Conservation (phyloP, 306 rosid species). For the Pterocarpus santalinus region DNA sequence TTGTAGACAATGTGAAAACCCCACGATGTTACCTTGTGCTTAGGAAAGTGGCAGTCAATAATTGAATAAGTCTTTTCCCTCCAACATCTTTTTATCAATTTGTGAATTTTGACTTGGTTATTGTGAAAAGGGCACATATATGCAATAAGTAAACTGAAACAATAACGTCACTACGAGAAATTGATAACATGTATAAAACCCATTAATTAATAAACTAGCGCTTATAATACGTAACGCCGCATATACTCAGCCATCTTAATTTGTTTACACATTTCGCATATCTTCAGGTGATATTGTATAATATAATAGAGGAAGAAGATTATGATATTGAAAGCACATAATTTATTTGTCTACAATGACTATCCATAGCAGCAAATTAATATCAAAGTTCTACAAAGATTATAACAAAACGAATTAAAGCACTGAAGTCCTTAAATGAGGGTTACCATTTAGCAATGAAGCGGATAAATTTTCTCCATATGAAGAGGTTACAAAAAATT, state of each 20-base stretch:
- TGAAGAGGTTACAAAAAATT: conserved; percentile 46
- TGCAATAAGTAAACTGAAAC: too few relatives aligned
- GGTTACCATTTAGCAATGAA: conserved; percentile 76
- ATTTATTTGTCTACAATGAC: not conserved
- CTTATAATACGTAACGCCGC: not conserved
- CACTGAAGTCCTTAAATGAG: conserved; percentile 39
- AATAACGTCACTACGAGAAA: not conserved
- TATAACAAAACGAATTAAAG: conserved; percentile 35
- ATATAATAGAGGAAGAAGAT: not conserved
- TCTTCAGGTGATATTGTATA: not conserved
- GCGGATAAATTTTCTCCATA: conserved; percentile 84
- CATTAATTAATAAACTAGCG: conserved; percentile 6
- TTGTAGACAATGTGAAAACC: conserved; percentile 10
- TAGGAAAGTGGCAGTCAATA: not conserved
- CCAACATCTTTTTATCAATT: not conserved
- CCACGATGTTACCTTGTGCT: not conserved
- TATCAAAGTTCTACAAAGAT: conserved; percentile 12
- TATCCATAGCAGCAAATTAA: conserved; percentile 2
- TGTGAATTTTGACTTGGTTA: not conserved
- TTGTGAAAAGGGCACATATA: not conserved
- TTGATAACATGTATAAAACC: not conserved
- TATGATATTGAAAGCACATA: not conserved
- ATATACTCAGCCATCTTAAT: not conserved
- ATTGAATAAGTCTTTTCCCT: not conserved
- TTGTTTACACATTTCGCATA: conserved; percentile 7